Conservation (phyloP, 2,329 filamentous ascomycete genomes). For the Xylariaceae sp. region DNA sequence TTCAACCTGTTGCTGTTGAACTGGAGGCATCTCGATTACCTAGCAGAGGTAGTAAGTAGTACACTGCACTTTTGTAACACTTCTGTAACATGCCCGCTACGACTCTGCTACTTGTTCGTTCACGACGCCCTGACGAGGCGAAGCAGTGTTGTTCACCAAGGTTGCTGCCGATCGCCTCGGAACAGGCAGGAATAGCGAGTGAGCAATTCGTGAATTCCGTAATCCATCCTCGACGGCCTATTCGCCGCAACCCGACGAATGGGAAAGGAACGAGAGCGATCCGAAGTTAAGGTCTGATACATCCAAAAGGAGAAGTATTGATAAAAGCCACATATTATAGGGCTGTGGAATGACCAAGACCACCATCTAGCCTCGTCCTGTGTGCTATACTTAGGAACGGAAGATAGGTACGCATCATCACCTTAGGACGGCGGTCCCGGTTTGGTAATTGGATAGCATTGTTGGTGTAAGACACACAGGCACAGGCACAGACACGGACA, state of each 20-base stretch:
- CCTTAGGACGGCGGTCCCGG: neutral
- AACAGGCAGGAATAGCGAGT: neutral
- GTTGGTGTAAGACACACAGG: neutral
- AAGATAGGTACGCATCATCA: neutral
- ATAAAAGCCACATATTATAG: conserved; percentile 1
- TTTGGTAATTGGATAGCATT: neutral
- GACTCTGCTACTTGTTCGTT: no score
- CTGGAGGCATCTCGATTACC: no score
- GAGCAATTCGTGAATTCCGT: neutral
- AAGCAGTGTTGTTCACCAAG: neutral
- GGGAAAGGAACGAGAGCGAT: neutral
- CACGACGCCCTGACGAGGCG: neutral
- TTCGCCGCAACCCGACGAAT: neutral
- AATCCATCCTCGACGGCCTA: neutral
- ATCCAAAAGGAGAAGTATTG: conserved; percentile 1
- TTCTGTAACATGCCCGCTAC: neutral
- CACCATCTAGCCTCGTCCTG: neutral
- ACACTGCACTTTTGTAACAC: neutral
- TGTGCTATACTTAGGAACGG: neutral
- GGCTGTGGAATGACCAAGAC: neutral
- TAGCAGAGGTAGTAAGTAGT: no score
- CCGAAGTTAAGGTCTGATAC: neutral
- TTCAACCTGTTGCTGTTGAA: no score
- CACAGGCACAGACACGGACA: no score
- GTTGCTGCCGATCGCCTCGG: neutral